These are phyloP conservation scores for Botryobasidium botryosum DNA, from an alignment of 768 basidiomycete species.

Conservation along the genomic window DNA sequence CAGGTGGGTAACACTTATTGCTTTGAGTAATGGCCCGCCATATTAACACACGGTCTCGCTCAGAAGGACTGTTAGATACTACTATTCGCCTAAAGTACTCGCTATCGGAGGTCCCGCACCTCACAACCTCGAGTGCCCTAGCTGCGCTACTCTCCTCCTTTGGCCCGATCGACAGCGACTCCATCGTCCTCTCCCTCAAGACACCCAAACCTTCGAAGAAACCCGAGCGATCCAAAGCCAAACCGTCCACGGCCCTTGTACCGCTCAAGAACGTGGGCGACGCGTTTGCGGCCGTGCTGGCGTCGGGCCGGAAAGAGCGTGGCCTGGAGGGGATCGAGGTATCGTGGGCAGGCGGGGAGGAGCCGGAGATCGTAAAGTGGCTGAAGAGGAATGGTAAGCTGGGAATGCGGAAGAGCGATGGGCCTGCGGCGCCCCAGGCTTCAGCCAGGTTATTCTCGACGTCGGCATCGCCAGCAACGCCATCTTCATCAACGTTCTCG, in stretches of 20 bases:
- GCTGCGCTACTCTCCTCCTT: constrained; percentile 38
- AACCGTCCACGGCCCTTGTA: constrained; percentile 51
- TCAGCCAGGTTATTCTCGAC: neutral
- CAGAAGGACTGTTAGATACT: constrained; percentile 46
- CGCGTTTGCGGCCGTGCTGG: constrained; percentile 61
- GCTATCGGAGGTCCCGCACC: constrained; percentile 36
- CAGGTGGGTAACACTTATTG: neutral
- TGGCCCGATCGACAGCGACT: constrained; percentile 42
- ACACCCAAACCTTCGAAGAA: constrained; percentile 38
- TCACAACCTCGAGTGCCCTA: constrained; percentile 36
- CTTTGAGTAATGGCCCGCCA: neutral
- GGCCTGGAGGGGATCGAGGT: constrained; percentile 49
- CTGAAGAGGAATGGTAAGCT: constrained; percentile 43
- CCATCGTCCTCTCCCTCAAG: constrained; percentile 53
- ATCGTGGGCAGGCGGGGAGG: constrained; percentile 55
- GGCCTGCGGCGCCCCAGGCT: neutral
- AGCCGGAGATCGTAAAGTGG: constrained; percentile 58
- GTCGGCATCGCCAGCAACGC: neutral
- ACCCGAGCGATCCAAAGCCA: too few species aligned
- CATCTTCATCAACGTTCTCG: constrained; percentile 30
- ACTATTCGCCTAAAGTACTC: constrained; percentile 58
- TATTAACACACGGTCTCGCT: neutral
- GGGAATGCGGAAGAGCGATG: neutral
- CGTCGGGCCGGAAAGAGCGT: constrained; percentile 28
- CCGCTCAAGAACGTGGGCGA: constrained; percentile 61